Base-by-base conservation (phyloP, 495 filamentous ascomycete genomes). In the Wilcoxina mikolae region DNA sequence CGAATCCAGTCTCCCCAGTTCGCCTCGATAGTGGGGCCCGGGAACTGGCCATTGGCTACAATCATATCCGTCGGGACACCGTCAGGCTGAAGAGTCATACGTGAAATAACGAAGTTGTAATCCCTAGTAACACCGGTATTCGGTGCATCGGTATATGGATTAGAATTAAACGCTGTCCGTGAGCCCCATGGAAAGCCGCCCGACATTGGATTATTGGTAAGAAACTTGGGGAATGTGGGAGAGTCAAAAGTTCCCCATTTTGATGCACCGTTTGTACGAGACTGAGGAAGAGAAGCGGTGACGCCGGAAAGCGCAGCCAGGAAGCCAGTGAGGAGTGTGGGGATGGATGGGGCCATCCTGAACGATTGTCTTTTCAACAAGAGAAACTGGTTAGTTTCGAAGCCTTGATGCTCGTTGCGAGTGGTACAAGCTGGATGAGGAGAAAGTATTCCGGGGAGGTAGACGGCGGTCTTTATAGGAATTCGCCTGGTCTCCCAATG, bases 41-140 rank as follows among this genome's bases (percentile, higher is more conserved):
- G 60, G 15, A 60, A 58, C 24, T 24, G 42, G 15, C 56, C 61
- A 41, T 62, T 67, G 29, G 62, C 39, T 17, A 60, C 39, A 44
- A 62, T 54, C 22, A 56, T 53, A 11, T 48, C 12, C 23, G 55
- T 55, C 12, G 48, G 15, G 23, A 60, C 56, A 17, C 65, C 65
- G 51, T 67, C 65, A 4, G 65, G 65, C 0, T 69, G 72, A 4
- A 58, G 15, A 55, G 66, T 73, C 60, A 56, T 70, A 59, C 38
- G 59, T 47, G 56, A 68, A 29, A 75, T 28, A 4, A 56, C 67
- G 38, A 72, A 62, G 31, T 55, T 70, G 57, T 74, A 75, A 69
- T 74, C 70, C 68, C 67, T 60, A 23, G 67, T 70, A 26, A 71
- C 71, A 27, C 72, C 73, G 29, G 72, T 74, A 47, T 74, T 60